phyloP scores from a whole-genome alignment of 2,329 filamentous ascomycete species.

The Colletotrichum cordylinicola region DNA sequence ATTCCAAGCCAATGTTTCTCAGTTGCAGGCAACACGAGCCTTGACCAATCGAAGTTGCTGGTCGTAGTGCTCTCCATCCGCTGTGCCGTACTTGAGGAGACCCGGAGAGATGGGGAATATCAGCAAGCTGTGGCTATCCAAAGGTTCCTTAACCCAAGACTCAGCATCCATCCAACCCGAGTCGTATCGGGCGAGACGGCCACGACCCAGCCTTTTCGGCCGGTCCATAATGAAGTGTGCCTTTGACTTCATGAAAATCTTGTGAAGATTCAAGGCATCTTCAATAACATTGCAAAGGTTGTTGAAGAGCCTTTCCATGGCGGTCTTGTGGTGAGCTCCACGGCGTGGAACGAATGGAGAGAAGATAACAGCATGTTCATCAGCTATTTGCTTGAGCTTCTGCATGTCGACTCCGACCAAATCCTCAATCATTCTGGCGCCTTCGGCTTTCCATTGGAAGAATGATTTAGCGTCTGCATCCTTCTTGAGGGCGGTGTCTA shows the following conservation, averaged over 20 bases:
- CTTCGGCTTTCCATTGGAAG: neutral
- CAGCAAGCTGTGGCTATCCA: neutral
- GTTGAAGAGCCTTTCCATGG: neutral
- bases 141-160: neutral
- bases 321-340: fast-evolving
- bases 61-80: constrained; percentile 16
- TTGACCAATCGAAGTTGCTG: neutral
- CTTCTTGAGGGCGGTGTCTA: neutral
- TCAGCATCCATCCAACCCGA: neutral
- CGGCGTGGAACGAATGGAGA: fast-evolving
- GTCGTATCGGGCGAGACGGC: neutral
- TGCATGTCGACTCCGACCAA: neutral
- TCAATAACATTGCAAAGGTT: neutral
- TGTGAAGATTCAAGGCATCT: neutral
- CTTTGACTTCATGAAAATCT: neutral
- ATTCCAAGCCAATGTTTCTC: neutral
- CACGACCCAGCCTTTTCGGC: neutral
- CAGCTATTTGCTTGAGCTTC: fast-evolving
- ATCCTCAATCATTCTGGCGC: neutral
- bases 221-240: neutral
- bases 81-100: constrained; percentile 7
- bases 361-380: neutral
- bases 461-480: neutral
- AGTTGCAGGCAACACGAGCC: neutral
- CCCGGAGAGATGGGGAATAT: neutral